phyloP scores from a whole-genome alignment of 2,329 filamentous ascomycete species.

The Apiospora marii region DNA sequence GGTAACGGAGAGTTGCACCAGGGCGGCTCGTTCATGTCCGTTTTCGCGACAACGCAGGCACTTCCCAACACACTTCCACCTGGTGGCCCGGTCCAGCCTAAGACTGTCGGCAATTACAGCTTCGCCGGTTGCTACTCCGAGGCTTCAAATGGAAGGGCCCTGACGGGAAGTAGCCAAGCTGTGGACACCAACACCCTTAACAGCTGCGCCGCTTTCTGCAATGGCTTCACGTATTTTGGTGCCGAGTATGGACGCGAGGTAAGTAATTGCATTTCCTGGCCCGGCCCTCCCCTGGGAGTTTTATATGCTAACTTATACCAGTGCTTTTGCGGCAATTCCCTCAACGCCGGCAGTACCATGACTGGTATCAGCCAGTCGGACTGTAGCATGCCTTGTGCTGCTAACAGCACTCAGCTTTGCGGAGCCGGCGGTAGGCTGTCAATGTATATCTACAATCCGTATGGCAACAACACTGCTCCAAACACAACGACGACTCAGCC shows the following conservation, averaged over 20 bases:
- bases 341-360: constrained; percentile 17
- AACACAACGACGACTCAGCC: background rate
- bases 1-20: constrained; percentile 52
- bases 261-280: background rate
- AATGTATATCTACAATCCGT: constrained; percentile 11
- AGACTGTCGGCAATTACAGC: constrained; percentile 25
- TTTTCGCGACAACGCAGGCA: constrained; percentile 51
- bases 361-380: constrained; percentile 20
- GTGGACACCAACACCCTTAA: constrained; percentile 54
- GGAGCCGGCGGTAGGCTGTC: constrained; percentile 24
- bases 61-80: constrained; percentile 30
- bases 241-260: constrained; percentile 28
- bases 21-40: constrained; percentile 53
- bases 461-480: background rate
- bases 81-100: constrained; percentile 18
- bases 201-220: constrained; percentile 25
- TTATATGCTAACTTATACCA: background rate
- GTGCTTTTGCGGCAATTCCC: constrained; percentile 16
- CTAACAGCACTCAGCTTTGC: constrained; percentile 22
- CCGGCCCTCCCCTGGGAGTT: background rate
- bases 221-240: constrained; percentile 27
- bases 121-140: constrained; percentile 27
- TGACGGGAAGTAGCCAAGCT: constrained; percentile 4
- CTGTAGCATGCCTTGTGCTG: constrained; percentile 23
- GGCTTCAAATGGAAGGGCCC: constrained; percentile 22